Base-by-base conservation (phyloP, 2,329 filamentous ascomycete species). In the Xylaria sp. region DNA sequence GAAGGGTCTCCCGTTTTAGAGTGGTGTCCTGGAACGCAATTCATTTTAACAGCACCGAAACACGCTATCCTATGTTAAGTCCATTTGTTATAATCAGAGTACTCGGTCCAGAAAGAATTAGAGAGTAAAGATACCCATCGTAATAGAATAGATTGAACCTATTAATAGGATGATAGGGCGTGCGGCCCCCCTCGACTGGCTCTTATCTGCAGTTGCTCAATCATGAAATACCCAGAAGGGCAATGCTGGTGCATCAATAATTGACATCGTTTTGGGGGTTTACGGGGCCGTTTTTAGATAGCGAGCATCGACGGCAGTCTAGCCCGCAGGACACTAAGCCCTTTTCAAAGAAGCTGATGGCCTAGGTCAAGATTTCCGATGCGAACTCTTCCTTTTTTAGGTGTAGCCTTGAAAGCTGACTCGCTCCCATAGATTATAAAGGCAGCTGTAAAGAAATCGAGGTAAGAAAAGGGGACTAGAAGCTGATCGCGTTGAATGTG, bases 1-100 rank as follows among this genome's bases (percentile, higher is more conserved):
- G n/a, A 39, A 69, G 54, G 74, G 75, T 18, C 64, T 75, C 6
- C 37, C 50, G 1, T 68, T 70, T 46, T 70, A 69, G 54, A 44
- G 9, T 12, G 20, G 23, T 5, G 13, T 41, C 32, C 20, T 39
- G n/a, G 32, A 39, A 20, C 6, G 3, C n/a, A 39, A 39, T 25
- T 57, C 2, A 34, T 25, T 32, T 18, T 5, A 13, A 4, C 12
- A 23, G 20, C 20, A 37, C 2, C 15, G 13, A 51, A 4, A 46
- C 41, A 15, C 3, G 2, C 2, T 34, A 18, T n/a, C 37, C 9
- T n/a, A 1, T 18, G 25, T 56, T 56, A 8, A 23, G 2, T 39
- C 18, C 37, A 13, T 7, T 20, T 6, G 6, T 18, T 54, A 55
- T 37, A 37, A 20, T 48, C 23, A 23, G 46, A 48, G 2, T 9